Evolutionary conservation across 352 stramenopile species (phyloP), one percentile per base, ranked within the genome.

Genomic region (Thraustotheca clavata): DNA sequence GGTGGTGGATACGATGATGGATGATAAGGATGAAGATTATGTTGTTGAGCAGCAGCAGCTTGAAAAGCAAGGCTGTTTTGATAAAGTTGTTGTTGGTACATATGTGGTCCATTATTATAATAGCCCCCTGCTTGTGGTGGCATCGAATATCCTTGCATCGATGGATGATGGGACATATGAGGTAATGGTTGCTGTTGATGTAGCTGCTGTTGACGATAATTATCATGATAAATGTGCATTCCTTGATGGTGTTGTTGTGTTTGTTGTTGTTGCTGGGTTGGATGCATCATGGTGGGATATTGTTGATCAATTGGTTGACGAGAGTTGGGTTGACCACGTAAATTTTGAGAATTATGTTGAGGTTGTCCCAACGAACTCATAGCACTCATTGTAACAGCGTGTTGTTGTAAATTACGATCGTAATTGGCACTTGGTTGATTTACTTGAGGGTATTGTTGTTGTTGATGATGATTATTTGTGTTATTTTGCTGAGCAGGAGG

Each of bases 191-290:
- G 43, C 43, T 52, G 43, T 11, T 52, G 43, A 3, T 24, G 43
- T 14, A 55, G 57, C 16, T 65, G 57, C 4, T 50, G 57, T 16
- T 24, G 55, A 11, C 29, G 16, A 46, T n/a, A 24, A 32, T 39
- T 54, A 33, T 65, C 47, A 41, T 62, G 24, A 32, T 65, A 65
- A 40, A 65, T 65, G 57, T 65, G 47, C 12, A 54, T 50, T 16
- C n/a, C 40, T 22, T 26, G 38, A 31, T 52, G 43, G 7, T 62
- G 32, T n/a, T 65, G 57, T 6, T 40, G 27, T 22, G 39, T 40
- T 8, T 20, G 35, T 4, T 16, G 57, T 11, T 24, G 36, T 6
- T 20, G 11, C n/a, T 8, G 31, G 16, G 34, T 34, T 6, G 24
- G n/a, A n/a, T 48, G 31, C 6, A 3, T 40, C 57, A 65, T 38